Percentiles rank a stretch among this genome's conserved stretches.
These are phyloP conservation scores for Globisporangium perplexum DNA, from an alignment of 352 stramenopile genomes.

Conservation along the genomic window DNA sequence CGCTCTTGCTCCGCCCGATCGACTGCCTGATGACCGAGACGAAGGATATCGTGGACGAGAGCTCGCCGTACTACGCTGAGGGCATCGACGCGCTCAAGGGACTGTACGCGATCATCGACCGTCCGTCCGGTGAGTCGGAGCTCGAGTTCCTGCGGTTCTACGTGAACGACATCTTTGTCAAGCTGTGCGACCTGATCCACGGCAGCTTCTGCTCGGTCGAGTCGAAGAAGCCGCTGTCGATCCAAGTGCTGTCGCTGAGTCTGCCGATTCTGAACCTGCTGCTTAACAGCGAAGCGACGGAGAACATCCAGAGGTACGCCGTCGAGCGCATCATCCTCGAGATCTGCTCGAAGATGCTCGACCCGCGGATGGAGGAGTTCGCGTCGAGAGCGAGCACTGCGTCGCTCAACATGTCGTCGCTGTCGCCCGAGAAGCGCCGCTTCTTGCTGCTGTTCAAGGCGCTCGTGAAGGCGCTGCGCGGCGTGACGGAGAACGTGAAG, in stretches of 20 bases:
- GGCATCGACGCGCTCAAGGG: conserved; percentile 75
- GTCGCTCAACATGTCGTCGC: conserved; percentile 26
- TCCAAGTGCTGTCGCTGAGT: conserved; percentile 69
- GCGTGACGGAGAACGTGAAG: conserved; percentile 51
- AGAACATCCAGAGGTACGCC: conserved; percentile 63
- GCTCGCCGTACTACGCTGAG: conserved; percentile 45
- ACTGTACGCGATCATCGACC: conserved; percentile 71
- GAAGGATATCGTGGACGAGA: conserved; percentile 54
- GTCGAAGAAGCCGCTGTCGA: conserved; percentile 51
- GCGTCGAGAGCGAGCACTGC: conserved; percentile 32
- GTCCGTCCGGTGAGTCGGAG: conserved; percentile 49
- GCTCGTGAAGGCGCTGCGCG: conserved; percentile 55
- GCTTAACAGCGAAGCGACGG: conserved; percentile 45
- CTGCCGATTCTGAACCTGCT: conserved; percentile 65
- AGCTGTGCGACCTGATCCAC: conserved; percentile 71
- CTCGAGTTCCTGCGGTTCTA: conserved; percentile 63
- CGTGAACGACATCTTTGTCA: conserved; percentile 73
- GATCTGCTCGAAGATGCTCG: conserved; percentile 66
- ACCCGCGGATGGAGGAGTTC: conserved; percentile 62
- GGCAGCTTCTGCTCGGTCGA: conserved; percentile 59
- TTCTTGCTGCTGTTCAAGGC: conserved; percentile 69
- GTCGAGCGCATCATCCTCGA: conserved; percentile 77
- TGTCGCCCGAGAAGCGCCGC: conserved; percentile 50
- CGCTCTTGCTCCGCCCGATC: conserved; percentile 60
- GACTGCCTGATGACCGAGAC: conserved; percentile 54